Evolutionary conservation across 1,284 basidiomycete genomes (phyloP).

Genomic region (Puccinia sorghi): DNA sequence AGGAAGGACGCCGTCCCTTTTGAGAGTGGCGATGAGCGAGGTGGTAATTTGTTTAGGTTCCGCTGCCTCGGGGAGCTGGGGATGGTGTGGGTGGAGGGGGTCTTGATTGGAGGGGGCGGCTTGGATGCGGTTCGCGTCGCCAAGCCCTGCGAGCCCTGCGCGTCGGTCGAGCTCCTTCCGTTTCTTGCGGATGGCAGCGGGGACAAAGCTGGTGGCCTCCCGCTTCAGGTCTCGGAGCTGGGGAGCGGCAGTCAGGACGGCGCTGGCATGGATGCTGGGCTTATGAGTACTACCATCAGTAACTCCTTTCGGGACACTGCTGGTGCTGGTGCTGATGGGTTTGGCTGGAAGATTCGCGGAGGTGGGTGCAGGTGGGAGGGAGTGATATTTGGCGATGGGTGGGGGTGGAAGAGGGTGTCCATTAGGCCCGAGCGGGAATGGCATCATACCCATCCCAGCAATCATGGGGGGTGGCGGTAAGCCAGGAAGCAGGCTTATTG

Average conservation of each 20-base stretch:
- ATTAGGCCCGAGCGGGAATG: conserved; percentile 45
- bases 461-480: conserved; percentile 43
- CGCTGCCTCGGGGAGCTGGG: not conserved
- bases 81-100: not conserved
- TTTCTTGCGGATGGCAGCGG: conserved; percentile 55
- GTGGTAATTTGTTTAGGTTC: conserved; percentile 30
- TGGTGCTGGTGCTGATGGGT: not conserved
- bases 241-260: conserved; percentile 55
- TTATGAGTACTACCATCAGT: not conserved
- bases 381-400: conserved; percentile 22
- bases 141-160: conserved; percentile 53
- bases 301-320: not conserved
- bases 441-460: conserved; percentile 20
- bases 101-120: conserved; percentile 53
- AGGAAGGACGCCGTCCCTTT: conserved; percentile 38
- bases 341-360: conserved; percentile 45
- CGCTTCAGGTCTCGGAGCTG: conserved; percentile 57
- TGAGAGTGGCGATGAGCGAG: conserved; percentile 27
- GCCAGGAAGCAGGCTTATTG: conserved; percentile 31
- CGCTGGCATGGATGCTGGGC: conserved; percentile 42
- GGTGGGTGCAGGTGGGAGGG: conserved; percentile 28
- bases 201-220: conserved; percentile 57
- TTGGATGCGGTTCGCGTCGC: conserved; percentile 53
- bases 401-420: conserved; percentile 46
- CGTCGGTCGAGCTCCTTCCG: conserved; percentile 53